phyloP scores from a whole-genome alignment of 2,329 filamentous ascomycete genomes.

The Madurella mycetomatis region DNA sequence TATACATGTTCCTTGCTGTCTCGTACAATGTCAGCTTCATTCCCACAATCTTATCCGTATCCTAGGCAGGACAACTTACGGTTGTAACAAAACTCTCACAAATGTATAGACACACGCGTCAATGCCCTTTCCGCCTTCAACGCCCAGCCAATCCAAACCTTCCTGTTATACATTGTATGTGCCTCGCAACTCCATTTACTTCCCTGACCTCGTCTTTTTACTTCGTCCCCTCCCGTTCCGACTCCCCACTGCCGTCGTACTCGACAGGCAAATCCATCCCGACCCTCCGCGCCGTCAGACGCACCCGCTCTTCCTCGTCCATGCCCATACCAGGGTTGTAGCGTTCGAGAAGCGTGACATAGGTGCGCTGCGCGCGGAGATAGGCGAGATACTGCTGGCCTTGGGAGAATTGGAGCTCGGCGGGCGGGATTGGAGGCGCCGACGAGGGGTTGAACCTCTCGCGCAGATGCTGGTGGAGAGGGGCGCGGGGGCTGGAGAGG shows the following conservation, averaged over 20 bases:
- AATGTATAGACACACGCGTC: too few species aligned
- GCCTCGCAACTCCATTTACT: too few species aligned
- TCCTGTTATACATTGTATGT: too few species aligned
- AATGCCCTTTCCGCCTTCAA: too few species aligned
- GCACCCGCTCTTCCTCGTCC: constrained; percentile 77
- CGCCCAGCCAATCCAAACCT: too few species aligned
- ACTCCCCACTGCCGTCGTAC: constrained; percentile 31
- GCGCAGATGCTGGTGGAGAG: constrained; percentile 67
- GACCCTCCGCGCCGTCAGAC: constrained; percentile 78
- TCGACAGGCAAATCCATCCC: constrained; percentile 83
- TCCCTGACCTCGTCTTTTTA: background rate
- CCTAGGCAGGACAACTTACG: too few species aligned
- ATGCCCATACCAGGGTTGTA: constrained; percentile 93
- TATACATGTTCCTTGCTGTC: too few species aligned
- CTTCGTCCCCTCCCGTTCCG: background rate
- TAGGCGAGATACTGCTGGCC: constrained; percentile 79
- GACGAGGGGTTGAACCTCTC: constrained; percentile 46
- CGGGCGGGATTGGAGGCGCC: constrained; percentile 14
- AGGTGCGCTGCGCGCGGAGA: constrained; percentile 77
- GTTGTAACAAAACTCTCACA: too few species aligned
- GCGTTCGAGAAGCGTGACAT: constrained; percentile 74
- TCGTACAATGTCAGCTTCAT: too few species aligned
- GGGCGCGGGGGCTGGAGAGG: constrained; percentile 55
- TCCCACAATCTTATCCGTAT: too few species aligned
- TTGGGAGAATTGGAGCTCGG: constrained; percentile 34